phyloP scores from a whole-genome alignment of 371 early-diverging fungal genomes.

The Rhizopus delemar region DNA sequence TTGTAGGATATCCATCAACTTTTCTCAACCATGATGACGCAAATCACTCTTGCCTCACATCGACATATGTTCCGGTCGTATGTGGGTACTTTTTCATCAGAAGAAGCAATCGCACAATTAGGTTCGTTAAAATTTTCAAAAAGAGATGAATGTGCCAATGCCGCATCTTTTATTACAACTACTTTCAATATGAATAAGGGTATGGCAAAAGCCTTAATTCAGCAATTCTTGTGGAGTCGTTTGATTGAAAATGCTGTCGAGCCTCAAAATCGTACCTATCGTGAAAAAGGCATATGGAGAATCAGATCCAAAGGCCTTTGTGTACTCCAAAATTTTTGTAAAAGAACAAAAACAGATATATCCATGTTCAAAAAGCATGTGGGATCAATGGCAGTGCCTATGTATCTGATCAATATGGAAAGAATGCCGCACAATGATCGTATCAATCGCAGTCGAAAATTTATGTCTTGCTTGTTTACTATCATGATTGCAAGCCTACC shows the following conservation, averaged over 20 bases:
- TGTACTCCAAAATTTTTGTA: constrained; percentile 33
- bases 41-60: constrained; percentile 16
- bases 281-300: constrained; percentile 38
- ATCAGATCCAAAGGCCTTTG: constrained; percentile 48
- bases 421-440: constrained; percentile 19
- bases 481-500: constrained; percentile 29
- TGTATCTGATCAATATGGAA: constrained; percentile 18
- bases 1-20: constrained; percentile 26
- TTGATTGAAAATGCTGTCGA: constrained; percentile 42
- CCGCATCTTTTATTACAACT: constrained; percentile 41
- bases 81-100: constrained; percentile 45
- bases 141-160: constrained; percentile 11
- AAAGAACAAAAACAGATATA: constrained; percentile 12
- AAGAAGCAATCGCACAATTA: constrained; percentile 45
- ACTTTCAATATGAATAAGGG: constrained; percentile 54
- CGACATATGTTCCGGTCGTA: constrained; percentile 43
- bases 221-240: constrained; percentile 47
- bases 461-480: constrained; percentile 16
- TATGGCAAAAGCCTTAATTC: constrained; percentile 54
- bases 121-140: constrained; percentile 37
- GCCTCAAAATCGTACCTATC: constrained; percentile 34
- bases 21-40: constrained; percentile 21
- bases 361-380: constrained; percentile 5
- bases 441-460: constrained; percentile 11
- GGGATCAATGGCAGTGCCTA: neutral